Evolutionary conservation across 495 filamentous ascomycete species (phyloP), one percentile per base, ranked within the genome.

Genomic region (Penicillium argentinense): DNA sequence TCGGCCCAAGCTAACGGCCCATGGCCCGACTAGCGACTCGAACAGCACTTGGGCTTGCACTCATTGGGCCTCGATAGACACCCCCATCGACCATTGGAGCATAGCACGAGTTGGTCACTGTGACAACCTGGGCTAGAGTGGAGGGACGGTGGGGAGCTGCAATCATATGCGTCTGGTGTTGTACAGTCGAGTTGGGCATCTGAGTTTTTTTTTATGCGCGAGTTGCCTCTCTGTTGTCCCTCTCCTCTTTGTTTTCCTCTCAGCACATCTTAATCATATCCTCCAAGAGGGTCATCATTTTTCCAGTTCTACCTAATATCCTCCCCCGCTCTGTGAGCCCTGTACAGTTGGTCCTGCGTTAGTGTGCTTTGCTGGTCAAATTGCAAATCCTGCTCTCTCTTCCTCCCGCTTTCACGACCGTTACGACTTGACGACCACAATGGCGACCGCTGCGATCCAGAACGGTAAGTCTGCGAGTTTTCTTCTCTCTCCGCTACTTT

Each of bases 341-440:
- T 51, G 47, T 59, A 50, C 51, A 59, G 56, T 54, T 38, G 52
- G 39, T 52, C 54, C 44, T 47, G 50, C 51, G 50, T 55, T 50
- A 49, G 36, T 49, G 34, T 56, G 32, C 48, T 55, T 53, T 56
- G 56, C 56, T 56, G 56, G 56, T 49, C 56, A 59, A 59, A 49
- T 59, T 56, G 56, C 56, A 40, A 54, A 52, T 49, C 34, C 19
- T 30, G 41, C 40, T 48, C 25, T 34, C 28, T 45, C 36, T 18
- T 47, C 42, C 21, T 48, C 32, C 39, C 46, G 26, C 48, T 43
- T 47, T 60, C 53, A 57, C 54, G 53, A 57, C 47, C 44, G 42
- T 57, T 49, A 57, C 57, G 53, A 54, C 22, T 49, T 57, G 27
- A 51, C 39, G 39, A 54, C 42, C 44, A 49, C 21, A 38, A 59